These are phyloP conservation scores for Didymella segeticola DNA, from an alignment of 2,329 filamentous ascomycete species.

Conservation along the genomic window DNA sequence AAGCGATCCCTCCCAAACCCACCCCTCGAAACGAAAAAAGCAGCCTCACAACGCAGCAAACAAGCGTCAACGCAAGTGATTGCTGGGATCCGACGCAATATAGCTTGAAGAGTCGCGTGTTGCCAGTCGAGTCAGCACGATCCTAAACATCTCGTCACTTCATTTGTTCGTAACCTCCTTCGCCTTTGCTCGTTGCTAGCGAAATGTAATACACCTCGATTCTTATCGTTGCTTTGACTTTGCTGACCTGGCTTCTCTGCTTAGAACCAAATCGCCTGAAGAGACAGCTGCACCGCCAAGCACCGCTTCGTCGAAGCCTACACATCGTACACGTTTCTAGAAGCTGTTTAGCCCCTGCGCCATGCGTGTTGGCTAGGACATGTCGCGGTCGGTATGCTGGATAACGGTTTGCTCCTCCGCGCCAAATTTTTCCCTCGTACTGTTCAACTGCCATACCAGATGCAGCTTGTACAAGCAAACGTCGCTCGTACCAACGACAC, in stretches of 20 bases:
- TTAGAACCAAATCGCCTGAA: constrained; percentile 24
- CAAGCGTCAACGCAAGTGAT: constrained; percentile 40
- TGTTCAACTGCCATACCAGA: neutral
- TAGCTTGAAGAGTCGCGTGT: constrained; percentile 8
- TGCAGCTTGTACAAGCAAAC: neutral
- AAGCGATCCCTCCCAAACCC: constrained; percentile 32
- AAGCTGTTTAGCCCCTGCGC: neutral
- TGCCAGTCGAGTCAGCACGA: constrained; percentile 4
- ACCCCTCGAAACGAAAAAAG: constrained; percentile 34
- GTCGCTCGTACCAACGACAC: neutral
- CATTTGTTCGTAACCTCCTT: constrained; percentile 26
- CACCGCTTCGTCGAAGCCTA: constrained; percentile 1
- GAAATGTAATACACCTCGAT: constrained; percentile 40
- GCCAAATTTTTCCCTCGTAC: neutral
- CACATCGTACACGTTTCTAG: constrained; percentile 16
- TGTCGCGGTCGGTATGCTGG: neutral
- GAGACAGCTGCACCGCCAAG: constrained; percentile 4
- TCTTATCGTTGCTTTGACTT: constrained; percentile 19
- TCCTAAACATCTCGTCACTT: constrained; percentile 21
- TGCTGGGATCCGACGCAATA: constrained; percentile 15
- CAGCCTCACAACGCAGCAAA: constrained; percentile 44
- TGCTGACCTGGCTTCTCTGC: constrained; percentile 17
- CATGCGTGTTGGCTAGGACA: neutral
- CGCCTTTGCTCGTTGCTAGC: constrained; percentile 31
- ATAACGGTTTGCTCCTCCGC: neutral